phyloP scores from a whole-genome alignment of 1,139 yeast species.

The Wickerhamomyces sp. region DNA sequence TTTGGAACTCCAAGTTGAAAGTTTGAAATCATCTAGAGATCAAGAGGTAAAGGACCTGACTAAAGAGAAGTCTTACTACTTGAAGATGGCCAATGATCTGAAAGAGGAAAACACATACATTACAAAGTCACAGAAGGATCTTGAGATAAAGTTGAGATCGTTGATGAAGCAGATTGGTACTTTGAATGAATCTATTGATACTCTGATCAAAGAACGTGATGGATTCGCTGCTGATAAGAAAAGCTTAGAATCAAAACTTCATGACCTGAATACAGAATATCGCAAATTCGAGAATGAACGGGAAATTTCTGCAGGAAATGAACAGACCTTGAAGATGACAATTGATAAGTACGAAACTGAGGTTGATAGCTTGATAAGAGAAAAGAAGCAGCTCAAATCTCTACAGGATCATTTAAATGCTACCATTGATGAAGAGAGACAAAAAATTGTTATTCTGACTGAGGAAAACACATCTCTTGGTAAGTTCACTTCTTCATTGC shows the following conservation, averaged over 20 bases:
- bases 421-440: conserved; percentile 30
- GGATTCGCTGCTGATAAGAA: conserved; percentile 43
- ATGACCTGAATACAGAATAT: conserved; percentile 38
- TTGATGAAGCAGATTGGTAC: conserved; percentile 46
- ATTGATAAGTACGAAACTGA: conserved; percentile 23
- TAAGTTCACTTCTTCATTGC: conserved; percentile 30
- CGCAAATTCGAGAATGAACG: conserved; percentile 41
- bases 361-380: conserved; percentile 13
- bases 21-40: conserved; percentile 46
- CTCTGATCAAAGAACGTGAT: conserved; percentile 46
- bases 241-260: conserved; percentile 40
- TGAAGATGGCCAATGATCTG: conserved; percentile 37
- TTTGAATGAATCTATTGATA: conserved; percentile 47
- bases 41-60: conserved; percentile 45
- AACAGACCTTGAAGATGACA: conserved; percentile 26
- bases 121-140: conserved; percentile 36
- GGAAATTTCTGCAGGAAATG: conserved; percentile 31
- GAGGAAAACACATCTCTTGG: conserved; percentile 32
- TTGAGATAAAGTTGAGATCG: conserved; percentile 37
- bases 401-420: conserved; percentile 14
- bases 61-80: conserved; percentile 47
- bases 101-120: conserved; percentile 43
- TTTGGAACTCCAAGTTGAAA: conserved; percentile 57
- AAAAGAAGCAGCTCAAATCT: conserved; percentile 10
- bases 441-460: conserved; percentile 27